Conservation (phyloP, 73 alveolate genomes). For the Symbiodinium natans region DNA sequence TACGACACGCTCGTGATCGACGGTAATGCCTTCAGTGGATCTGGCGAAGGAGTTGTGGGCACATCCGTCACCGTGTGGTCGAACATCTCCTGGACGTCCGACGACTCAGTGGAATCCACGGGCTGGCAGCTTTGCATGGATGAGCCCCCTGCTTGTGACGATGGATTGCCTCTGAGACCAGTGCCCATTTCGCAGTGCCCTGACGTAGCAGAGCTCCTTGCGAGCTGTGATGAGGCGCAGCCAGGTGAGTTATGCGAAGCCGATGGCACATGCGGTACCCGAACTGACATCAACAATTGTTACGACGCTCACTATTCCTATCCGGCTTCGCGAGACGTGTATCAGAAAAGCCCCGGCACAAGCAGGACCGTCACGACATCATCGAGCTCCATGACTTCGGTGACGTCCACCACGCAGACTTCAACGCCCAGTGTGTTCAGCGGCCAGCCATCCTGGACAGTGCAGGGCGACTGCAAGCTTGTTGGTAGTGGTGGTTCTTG, state of each 20-base stretch:
- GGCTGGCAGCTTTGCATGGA: constrained; percentile 56
- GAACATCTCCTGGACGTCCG: constrained; percentile 28
- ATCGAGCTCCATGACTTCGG: background rate
- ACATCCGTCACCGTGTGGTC: constrained; percentile 21
- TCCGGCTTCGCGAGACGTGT: constrained; percentile 62
- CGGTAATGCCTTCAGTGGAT: constrained; percentile 14
- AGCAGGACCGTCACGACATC: constrained; percentile 32
- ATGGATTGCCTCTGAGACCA: constrained; percentile 29
- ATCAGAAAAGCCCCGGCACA: constrained; percentile 17
- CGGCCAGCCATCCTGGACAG: constrained; percentile 21
- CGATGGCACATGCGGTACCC: constrained; percentile 46
- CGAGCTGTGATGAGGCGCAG: constrained; percentile 30
- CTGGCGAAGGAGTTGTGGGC: constrained; percentile 6
- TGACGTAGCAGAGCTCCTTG: background rate
- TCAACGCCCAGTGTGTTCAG: background rate
- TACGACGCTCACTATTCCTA: constrained; percentile 14
- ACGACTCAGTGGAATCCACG: constrained; percentile 45
- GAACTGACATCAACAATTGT: constrained; percentile 60
- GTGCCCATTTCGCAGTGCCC: constrained; percentile 35
- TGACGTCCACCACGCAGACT: constrained; percentile 38
- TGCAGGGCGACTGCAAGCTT: constrained; percentile 2
- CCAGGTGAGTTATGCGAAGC: constrained; percentile 61
- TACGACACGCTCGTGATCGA: constrained; percentile 38
- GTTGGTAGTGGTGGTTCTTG: constrained; percentile 47
- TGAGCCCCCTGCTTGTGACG: constrained; percentile 25